phyloP scores from a whole-genome alignment of 306 rosid genomes.

The Medicago lupulina region DNA sequence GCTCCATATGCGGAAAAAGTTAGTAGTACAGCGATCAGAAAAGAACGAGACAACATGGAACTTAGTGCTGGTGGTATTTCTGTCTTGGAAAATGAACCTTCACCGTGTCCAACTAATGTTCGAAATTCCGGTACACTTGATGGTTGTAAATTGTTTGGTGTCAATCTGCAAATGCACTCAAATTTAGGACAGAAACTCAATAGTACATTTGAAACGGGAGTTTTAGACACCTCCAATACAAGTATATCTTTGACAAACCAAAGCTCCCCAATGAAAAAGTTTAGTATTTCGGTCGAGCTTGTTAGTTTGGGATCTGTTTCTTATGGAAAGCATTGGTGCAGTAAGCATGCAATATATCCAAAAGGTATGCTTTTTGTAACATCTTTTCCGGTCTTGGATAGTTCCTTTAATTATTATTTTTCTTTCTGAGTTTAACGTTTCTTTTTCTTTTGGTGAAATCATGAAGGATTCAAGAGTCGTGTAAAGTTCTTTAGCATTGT shows the following conservation, averaged over 20 bases:
- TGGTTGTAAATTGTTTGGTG: constrained; percentile 59
- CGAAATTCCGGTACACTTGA: constrained; percentile 40
- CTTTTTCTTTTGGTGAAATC: constrained; percentile 41
- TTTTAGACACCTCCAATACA: constrained; percentile 29
- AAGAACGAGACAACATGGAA: constrained; percentile 46
- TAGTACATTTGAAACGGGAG: constrained; percentile 30
- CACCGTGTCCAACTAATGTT: constrained; percentile 42
- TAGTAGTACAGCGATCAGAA: constrained; percentile 7
- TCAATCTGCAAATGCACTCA: constrained; percentile 45
- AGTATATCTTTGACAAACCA: constrained; percentile 25
- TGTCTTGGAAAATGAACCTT: constrained; percentile 38
- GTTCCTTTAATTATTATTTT: not conserved
- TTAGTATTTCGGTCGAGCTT: constrained; percentile 52
- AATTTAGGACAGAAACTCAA: constrained; percentile 37
- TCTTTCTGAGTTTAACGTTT: constrained; percentile 35
- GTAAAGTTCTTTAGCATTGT: constrained; percentile 66
- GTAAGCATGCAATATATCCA: constrained; percentile 74
- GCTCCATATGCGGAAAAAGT: constrained; percentile 42
- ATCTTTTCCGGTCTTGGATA: constrained; percentile 18
- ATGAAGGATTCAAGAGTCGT: constrained; percentile 81
- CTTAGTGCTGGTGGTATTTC: constrained; percentile 38
- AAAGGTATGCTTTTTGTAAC: constrained; percentile 62
- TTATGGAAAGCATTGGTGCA: constrained; percentile 73
- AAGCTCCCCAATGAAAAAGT: constrained; percentile 31
- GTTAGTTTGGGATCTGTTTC: constrained; percentile 63